Evolutionary conservation across 805 yeast genomes (phyloP), one percentile per base, ranked within the genome.

Genomic region (Metschnikowia similis): DNA sequence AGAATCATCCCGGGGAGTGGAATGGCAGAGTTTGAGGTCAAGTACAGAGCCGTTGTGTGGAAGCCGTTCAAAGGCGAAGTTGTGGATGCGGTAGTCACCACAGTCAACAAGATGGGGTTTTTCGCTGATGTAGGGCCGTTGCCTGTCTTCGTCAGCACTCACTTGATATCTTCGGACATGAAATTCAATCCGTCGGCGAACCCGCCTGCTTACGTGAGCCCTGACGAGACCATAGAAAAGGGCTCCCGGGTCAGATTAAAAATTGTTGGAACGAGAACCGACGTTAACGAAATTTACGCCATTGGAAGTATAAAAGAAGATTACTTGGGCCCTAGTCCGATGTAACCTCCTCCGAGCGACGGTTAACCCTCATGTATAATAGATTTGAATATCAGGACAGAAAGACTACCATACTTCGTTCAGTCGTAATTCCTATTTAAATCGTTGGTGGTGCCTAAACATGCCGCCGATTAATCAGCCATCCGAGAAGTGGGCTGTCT

Each of bases 51-150:
- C 0, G 91, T 94, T 47, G 97, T 94, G 32, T 94, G 97, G 95
- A 87, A 92, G 63, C 99, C 99, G 4, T 94, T 94, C 72, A 94
- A 94, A 71, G 99, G 98, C 34, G 99, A 94, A 70, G 99, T 94
- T 7, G 98, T 94, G 27, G 99, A 94, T 68, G 99, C 95, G 6
- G 84, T 92, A 26, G 98, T 94, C 13, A 87, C 96, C 11, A 87
- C 89, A 31, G 97, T 96, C 44, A 89, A 87, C 67, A 89, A 82
- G 63, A 87, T 92, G 85, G 99, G 99, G 8, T 89, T 94, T 57
- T 94, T 94, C 66, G 98, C 96, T 35, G 97, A 94, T 68, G 99
- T 94, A 29, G 99, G 99, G 0, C 99, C 99, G 13, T 75, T 94
- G 65, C 84, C 91, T 26, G 97, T 94, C 36, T 94, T 94, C 67